Percentiles rank a stretch among this genome's conserved stretches.
These are phyloP conservation scores for Xylaria castorea DNA, from an alignment of 495 filamentous ascomycete species.

Conservation along the genomic window DNA sequence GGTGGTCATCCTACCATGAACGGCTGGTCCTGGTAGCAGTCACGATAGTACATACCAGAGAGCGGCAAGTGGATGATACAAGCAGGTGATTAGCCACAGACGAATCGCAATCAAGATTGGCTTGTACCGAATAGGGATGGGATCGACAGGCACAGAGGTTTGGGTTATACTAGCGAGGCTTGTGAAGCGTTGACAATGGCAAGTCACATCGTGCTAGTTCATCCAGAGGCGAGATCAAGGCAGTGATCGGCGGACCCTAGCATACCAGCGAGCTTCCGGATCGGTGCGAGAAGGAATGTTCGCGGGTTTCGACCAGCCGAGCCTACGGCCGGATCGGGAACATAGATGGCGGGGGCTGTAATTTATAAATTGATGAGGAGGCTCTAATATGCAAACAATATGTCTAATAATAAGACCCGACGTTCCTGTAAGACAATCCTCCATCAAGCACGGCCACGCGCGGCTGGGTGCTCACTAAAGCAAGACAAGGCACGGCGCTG, in stretches of 20 bases:
- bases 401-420: constrained; percentile 21
- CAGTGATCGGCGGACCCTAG: constrained; percentile 8
- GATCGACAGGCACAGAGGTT: constrained; percentile 25
- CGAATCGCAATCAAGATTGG: constrained; percentile 23
- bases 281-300: constrained; percentile 16
- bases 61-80: constrained; percentile 25
- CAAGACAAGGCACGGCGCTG: background rate
- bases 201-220: constrained; percentile 12
- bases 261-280: constrained; percentile 26
- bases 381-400: constrained; percentile 15
- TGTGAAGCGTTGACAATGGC: background rate
- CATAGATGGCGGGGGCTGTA: constrained; percentile 9
- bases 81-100: constrained; percentile 24
- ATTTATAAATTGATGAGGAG: constrained; percentile 20
- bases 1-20: constrained; percentile 21
- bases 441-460: background rate
- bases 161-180: constrained; percentile 1
- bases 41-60: constrained; percentile 19
- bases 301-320: constrained; percentile 8
- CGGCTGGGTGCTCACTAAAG: background rate
- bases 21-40: constrained; percentile 6
- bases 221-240: background rate
- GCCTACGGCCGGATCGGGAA: constrained; percentile 26
- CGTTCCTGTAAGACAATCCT: background rate
- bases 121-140: background rate